Base-by-base conservation (phyloP, 1,284 basidiomycete species). In the Coriolopsis trogii region DNA sequence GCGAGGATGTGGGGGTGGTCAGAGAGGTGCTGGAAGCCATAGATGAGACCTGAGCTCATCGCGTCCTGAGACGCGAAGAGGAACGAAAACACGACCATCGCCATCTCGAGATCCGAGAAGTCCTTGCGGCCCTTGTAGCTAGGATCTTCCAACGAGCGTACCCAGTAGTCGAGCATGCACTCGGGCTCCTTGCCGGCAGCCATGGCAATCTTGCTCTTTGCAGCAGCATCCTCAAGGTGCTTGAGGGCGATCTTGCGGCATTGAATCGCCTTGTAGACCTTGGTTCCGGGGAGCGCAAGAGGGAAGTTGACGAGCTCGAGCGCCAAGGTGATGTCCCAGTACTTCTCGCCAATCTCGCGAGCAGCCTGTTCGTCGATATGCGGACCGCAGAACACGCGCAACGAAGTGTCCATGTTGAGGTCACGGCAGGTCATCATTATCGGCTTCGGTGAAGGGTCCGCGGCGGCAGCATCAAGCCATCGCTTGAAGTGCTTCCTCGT, bases 291-390 rank as follows among this genome's bases (percentile, higher is more conserved):
- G 41, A 95, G 63, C n/a, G 94, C 89, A 57, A 99, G 76, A 21
- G 96, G 96, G 80, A 99, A 99, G 79, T 99, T 99, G 79, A 99
- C 96, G 51, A 99, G 89, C 71, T 99, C 94, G 39, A 99, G 87
- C 1, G 96, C 93, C 61, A 87, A 76, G 15, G 96, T 98, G 72
- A 99, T 97, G 56, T 82, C 79, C 96, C 96, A 99, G 77, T 98
- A 99, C 70, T 94, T 94, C 61, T 93, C 87, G 66, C 84, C 90
- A 66, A 99, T 95, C 68, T 93, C 89, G 28, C 75, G 66, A 29
- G 88, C 84, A 39, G 89, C 92, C 10, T 85, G 73, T 10, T 93
- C 87, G 25, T 91, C 84, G 61, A 99, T 89, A 72, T 99, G 93
- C 59, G 80, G 76, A 34, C 96, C 96, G 66, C 95, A 93, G 75